A percentile compares a stretch with the other conserved stretches of the same genome.
These are phyloP conservation scores for Trametes elegans DNA, from an alignment of 768 basidiomycete genomes.

Conservation along the genomic window DNA sequence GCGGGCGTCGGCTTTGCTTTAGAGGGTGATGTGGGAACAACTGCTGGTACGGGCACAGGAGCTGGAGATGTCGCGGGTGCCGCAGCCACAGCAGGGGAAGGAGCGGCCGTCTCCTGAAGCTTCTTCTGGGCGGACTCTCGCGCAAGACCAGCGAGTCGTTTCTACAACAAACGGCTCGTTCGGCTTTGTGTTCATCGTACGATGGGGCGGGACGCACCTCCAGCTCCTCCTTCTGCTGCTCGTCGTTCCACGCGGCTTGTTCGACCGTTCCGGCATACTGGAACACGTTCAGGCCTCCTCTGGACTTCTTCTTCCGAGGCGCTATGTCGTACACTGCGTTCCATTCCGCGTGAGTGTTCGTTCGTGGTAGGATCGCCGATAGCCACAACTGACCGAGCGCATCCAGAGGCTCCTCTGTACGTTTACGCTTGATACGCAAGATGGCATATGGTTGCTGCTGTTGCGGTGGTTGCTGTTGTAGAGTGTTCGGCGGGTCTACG, in stretches of 20 bases:
- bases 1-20: background rate
- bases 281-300: slow-evolving; percentile 58
- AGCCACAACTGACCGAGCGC: slow-evolving; percentile 58
- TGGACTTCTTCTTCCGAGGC: slow-evolving; percentile 59
- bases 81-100: slow-evolving; percentile 3
- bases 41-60: background rate
- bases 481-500: slow-evolving; percentile 3
- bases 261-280: slow-evolving; percentile 83
- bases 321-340: slow-evolving; percentile 14
- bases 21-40: background rate
- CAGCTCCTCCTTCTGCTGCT: slow-evolving; percentile 51
- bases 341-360: background rate
- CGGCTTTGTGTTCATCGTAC: too few relatives aligned
- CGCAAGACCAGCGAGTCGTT: slow-evolving; percentile 26
- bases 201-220: slow-evolving; percentile 51
- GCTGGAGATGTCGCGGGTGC: background rate
- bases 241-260: slow-evolving; percentile 63
- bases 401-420: slow-evolving; percentile 80
- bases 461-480: slow-evolving; percentile 23
- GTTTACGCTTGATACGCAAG: slow-evolving; percentile 78
- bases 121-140: slow-evolving; percentile 18
- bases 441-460: slow-evolving; percentile 58
- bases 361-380: background rate
- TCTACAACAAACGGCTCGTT: slow-evolving; percentile 16
- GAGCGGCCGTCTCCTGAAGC: background rate